Evolutionary conservation across 768 basidiomycete genomes (phyloP).

Genomic region (Scleroderma citrinum): DNA sequence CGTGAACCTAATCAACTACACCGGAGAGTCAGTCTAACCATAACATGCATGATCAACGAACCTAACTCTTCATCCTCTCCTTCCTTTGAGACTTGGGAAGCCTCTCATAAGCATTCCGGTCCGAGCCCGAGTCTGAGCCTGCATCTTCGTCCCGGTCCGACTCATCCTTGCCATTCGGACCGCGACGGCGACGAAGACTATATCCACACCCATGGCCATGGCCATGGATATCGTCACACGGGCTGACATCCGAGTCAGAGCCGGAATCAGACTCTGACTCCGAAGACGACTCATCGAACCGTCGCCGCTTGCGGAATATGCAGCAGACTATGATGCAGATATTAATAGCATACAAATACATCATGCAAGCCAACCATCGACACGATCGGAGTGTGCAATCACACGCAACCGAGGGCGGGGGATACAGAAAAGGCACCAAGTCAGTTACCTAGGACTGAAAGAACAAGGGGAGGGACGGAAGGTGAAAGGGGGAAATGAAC

Average conservation of each 20-base stretch:
- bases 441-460: neutral
- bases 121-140: conserved; percentile 9
- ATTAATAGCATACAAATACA: no score
- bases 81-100: conserved; percentile 22
- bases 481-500: neutral
- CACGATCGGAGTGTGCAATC: neutral
- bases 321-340: conserved; percentile 84
- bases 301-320: conserved; percentile 81
- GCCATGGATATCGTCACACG: conserved; percentile 5
- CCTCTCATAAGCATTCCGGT: conserved; percentile 49
- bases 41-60: neutral
- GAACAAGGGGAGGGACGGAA: no score
- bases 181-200: conserved; percentile 1
- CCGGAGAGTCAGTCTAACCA: no score
- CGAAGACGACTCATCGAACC: conserved; percentile 79
- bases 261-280: conserved; percentile 52
- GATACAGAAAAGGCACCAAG: neutral
- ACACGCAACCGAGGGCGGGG: neutral
- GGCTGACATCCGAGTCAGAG: conserved; percentile 38
- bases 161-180: conserved; percentile 12
- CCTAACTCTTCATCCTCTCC: neutral
- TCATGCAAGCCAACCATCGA: no score
- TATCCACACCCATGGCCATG: neutral
- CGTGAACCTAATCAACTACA: no score
- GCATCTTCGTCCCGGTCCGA: neutral